A percentile compares a stretch with the other conserved stretches of the same genome.
These are phyloP conservation scores for Chloris gayana DNA, from an alignment of 176 grass and related monocot species.

Conservation along the genomic window DNA sequence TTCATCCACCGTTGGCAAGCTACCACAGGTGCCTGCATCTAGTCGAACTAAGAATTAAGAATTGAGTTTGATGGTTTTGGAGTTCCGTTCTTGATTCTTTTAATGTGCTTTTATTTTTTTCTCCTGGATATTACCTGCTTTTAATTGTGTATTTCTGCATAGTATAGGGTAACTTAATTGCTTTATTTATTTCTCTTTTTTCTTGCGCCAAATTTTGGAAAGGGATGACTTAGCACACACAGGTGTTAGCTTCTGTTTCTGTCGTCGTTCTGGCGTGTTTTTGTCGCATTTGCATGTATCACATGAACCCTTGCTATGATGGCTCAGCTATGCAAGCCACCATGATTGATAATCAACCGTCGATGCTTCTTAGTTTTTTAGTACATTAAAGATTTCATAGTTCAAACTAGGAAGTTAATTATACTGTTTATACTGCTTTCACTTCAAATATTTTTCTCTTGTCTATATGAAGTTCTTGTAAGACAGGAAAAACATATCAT, in stretches of 20 bases:
- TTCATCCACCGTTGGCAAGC: slow-evolving; percentile 72
- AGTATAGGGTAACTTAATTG: neutral
- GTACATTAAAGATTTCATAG: neutral
- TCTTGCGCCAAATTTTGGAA: neutral
- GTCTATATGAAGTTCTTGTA: neutral
- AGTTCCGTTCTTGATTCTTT: neutral
- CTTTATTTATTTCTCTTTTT: neutral
- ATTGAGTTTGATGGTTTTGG: slow-evolving; percentile 6
- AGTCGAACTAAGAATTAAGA: neutral
- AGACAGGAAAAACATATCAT: neutral
- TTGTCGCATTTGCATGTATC: neutral
- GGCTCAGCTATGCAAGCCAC: neutral
- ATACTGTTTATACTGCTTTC: neutral
- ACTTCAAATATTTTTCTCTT: neutral
- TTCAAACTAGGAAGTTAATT: neutral
- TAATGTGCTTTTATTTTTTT: too few species aligned
- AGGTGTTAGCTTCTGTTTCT: neutral
- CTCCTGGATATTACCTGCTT: neutral
- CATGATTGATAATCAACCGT: neutral
- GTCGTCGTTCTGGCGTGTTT: neutral
- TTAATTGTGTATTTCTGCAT: neutral
- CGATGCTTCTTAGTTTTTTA: slow-evolving; percentile 11
- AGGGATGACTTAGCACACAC: neutral
- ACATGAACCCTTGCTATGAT: neutral
- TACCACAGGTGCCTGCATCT: slow-evolving; percentile 75